Percentiles rank a stretch among this genome's conserved stretches.
These are phyloP conservation scores for Echinochloa phyllopogon DNA, from an alignment of 176 grass and related monocot genomes.

Conservation along the genomic window DNA sequence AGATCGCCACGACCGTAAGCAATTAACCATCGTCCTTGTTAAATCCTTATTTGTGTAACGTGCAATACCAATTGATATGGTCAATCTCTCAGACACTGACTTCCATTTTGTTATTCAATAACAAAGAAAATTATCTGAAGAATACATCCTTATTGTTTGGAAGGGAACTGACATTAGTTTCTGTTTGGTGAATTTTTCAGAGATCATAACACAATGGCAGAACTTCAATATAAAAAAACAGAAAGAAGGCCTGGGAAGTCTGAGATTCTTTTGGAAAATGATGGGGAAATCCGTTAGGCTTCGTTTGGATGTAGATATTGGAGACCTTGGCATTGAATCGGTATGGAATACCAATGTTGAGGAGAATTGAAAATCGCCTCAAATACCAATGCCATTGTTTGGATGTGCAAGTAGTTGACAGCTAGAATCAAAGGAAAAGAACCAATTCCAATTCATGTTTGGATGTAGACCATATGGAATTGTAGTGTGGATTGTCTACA, in stretches of 20 bases:
- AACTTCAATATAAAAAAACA: not conserved
- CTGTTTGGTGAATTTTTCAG: not conserved
- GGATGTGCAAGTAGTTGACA: too few relatives aligned
- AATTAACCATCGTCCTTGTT: not conserved
- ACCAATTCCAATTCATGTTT: too few relatives aligned
- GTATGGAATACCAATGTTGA: too few relatives aligned
- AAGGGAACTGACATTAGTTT: not conserved
- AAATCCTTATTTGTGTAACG: not conserved
- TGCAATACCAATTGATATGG: not conserved
- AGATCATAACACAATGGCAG: not conserved
- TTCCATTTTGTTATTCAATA: not conserved
- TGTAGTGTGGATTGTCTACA: too few relatives aligned
- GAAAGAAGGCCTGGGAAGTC: not conserved
- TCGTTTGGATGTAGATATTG: too few relatives aligned
- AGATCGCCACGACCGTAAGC: not conserved
- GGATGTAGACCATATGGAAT: too few relatives aligned
- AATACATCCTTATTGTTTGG: not conserved
- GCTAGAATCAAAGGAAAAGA: too few relatives aligned
- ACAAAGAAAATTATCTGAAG: not conserved
- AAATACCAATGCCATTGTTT: too few relatives aligned
- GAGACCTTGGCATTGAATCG: too few relatives aligned
- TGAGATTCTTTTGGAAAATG: not conserved
- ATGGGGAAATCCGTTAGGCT: not conserved
- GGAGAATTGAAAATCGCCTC: too few relatives aligned
- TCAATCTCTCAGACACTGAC: not conserved